A percentile compares a stretch with the other conserved stretches of the same genome.
phyloP scores from a whole-genome alignment of 2,329 filamentous ascomycete genomes.

The Pezicula neosporulosa region DNA sequence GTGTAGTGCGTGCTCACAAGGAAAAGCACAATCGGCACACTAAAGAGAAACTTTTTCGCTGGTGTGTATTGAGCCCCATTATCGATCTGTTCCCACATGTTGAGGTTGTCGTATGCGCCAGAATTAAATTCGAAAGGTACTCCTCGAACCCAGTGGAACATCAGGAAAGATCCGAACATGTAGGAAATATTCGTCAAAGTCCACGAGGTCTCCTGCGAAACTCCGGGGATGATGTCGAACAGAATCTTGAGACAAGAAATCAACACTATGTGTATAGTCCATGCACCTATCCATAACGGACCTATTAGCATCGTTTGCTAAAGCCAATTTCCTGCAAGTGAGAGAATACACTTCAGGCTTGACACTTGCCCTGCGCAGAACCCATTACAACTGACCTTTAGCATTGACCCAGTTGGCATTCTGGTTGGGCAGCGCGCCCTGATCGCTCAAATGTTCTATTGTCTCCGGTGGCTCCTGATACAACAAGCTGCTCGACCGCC shows the following conservation, averaged over 20 bases:
- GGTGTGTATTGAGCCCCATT: conserved; percentile 98
- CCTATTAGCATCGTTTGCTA: neutral
- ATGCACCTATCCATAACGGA: conserved; percentile 66
- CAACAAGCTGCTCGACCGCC: conserved; percentile 95
- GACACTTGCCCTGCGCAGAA: neutral
- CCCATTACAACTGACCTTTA: conserved; percentile 67
- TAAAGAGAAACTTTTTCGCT: conserved; percentile 95
- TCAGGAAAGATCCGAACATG: conserved; percentile 98
- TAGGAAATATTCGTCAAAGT: conserved; percentile 98
- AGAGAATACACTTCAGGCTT: neutral
- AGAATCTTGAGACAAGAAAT: conserved; percentile 92
- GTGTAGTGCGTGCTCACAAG: conserved; percentile 98
- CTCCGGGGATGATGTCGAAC: conserved; percentile 92
- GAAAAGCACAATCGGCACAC: conserved; percentile 91
- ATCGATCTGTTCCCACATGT: conserved; percentile 99
- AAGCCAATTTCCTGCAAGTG: neutral
- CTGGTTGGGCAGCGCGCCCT: conserved; percentile 88
- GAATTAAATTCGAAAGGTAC: conserved; percentile 99
- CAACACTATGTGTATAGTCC: conserved; percentile 94
- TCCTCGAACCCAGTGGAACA: conserved; percentile 99
- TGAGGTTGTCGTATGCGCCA: conserved; percentile 97
- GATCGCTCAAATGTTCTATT: conserved; percentile 95
- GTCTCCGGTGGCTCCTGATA: conserved; percentile 97
- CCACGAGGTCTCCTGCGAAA: conserved; percentile 98
- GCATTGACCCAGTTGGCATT: conserved; percentile 99